Evolutionary conservation across 352 stramenopile genomes (phyloP).

Genomic region (Phytophthora hybrid): DNA sequence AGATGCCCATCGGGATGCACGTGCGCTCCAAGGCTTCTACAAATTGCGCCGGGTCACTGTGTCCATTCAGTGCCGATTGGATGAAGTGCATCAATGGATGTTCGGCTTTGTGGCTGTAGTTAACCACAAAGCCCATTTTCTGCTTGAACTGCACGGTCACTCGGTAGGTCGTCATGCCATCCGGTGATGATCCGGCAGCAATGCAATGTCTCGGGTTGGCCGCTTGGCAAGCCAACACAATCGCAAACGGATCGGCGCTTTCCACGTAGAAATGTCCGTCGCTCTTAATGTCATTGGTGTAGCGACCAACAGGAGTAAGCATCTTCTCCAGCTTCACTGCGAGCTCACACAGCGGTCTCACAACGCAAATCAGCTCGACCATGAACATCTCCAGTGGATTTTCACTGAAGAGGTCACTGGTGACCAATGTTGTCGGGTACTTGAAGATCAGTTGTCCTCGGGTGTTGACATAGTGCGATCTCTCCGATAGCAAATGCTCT

Average conservation of each 20-base stretch:
- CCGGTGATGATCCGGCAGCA: conserved; percentile 68
- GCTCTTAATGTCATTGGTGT: conserved; percentile 78
- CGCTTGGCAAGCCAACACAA: conserved; percentile 79
- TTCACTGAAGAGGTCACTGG: conserved; percentile 80
- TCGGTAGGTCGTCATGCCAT: conserved; percentile 82
- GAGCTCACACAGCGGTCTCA: conserved; percentile 87
- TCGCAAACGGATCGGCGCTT: conserved; percentile 84
- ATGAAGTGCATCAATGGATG: conserved; percentile 90
- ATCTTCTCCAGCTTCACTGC: conserved; percentile 86
- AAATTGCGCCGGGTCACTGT: conserved; percentile 81
- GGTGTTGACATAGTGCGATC: conserved; percentile 78
- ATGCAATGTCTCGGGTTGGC: conserved; percentile 78
- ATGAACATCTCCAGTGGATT: conserved; percentile 90
- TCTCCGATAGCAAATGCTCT: conserved; percentile 65
- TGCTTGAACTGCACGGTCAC: conserved; percentile 89
- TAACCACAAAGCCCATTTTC: conserved; percentile 89
- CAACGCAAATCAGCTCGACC: conserved; percentile 87
- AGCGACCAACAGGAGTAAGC: conserved; percentile 63
- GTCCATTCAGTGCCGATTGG: conserved; percentile 83
- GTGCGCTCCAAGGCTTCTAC: conserved; percentile 86
- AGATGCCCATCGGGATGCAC: conserved; percentile 85
- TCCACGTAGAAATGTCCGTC: conserved; percentile 88
- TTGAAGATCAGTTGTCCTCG: conserved; percentile 84
- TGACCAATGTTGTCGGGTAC: conserved; percentile 73
- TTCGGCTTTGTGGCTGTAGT: conserved; percentile 89